Evolutionary conservation across 148 eudicot species (phyloP).

Genomic region (Suaeda aralocaspica): DNA sequence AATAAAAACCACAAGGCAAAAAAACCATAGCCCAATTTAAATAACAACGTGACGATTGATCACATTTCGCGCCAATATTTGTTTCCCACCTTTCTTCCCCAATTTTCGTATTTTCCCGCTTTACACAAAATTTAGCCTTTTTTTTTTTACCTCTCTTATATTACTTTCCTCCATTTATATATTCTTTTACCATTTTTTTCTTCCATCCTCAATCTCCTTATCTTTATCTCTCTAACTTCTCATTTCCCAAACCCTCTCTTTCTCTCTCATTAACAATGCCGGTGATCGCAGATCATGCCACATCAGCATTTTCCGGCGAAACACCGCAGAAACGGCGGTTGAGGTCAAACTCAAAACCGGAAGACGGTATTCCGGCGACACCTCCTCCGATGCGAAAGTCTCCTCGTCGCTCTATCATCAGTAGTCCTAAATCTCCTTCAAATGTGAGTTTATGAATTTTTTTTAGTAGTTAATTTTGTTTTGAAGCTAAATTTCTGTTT

Average conservation of each 20-base stretch:
- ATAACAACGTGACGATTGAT: too few species aligned
- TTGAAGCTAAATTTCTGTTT: background rate
- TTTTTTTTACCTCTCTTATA: too few species aligned
- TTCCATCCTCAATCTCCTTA: background rate
- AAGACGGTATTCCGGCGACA: constrained; percentile 21
- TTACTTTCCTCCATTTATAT: too few species aligned
- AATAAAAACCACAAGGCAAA: too few species aligned
- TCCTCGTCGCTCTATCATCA: constrained; percentile 45
- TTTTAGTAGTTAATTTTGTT: too few species aligned
- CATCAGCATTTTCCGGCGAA: constrained; percentile 26
- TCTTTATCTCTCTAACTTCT: background rate
- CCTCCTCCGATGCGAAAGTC: constrained; percentile 51
- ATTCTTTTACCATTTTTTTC: background rate
- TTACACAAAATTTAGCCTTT: too few species aligned
- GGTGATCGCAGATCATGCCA: constrained; percentile 17
- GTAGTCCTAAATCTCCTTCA: constrained; percentile 43
- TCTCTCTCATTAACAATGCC: constrained; percentile 18
- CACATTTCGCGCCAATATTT: too few species aligned
- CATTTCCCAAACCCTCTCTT: background rate
- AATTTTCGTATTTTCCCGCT: too few species aligned
- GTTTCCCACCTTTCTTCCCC: too few species aligned
- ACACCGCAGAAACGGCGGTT: constrained; percentile 52
- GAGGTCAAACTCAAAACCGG: constrained; percentile 42
- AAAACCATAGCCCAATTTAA: too few species aligned
- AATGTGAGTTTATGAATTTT: constrained; percentile 33